Percentiles rank a stretch among this genome's conserved stretches.
Evolutionary conservation across 1,284 basidiomycete species (phyloP).

Genomic region (Hortiboletus rubellus): DNA sequence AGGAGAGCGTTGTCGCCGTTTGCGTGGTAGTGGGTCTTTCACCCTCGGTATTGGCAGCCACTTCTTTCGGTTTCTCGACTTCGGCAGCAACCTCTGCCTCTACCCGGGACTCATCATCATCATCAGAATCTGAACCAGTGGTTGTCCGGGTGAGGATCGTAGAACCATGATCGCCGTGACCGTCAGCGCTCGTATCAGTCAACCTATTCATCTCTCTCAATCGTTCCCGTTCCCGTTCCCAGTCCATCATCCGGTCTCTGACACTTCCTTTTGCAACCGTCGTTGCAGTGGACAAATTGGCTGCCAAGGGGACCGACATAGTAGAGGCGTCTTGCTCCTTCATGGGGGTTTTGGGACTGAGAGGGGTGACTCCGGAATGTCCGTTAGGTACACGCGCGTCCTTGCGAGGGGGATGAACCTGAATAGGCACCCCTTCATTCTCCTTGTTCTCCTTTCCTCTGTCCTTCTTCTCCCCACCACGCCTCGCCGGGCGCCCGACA

Average conservation of each 20-base stretch:
- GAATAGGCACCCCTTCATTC: constrained; percentile 14
- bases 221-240: constrained; percentile 37
- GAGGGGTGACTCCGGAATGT: neutral
- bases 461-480: constrained; percentile 18
- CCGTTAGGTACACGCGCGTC: constrained; percentile 1
- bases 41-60: neutral
- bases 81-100: constrained; percentile 35
- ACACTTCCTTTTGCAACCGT: constrained; percentile 37
- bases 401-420: constrained; percentile 8
- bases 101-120: constrained; percentile 30
- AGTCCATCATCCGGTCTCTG: constrained; percentile 39
- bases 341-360: constrained; percentile 6
- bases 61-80: constrained; percentile 20
- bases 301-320: constrained; percentile 11
- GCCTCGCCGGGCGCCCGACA: constrained; percentile 18
- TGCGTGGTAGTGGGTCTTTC: constrained; percentile 12
- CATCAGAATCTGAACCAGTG: constrained; percentile 17
- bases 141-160: constrained; percentile 30
- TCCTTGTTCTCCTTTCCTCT: constrained; percentile 28
- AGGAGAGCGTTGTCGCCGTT: constrained; percentile 21
- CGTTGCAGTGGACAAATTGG: constrained; percentile 22
- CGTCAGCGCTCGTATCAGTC: constrained; percentile 25
- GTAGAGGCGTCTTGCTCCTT: constrained; percentile 12
- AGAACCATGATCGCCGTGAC: constrained; percentile 21
- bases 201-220: constrained; percentile 34